These are phyloP conservation scores for Ganoderma meredithae DNA, from an alignment of 1,284 basidiomycete species.

Conservation along the genomic window DNA sequence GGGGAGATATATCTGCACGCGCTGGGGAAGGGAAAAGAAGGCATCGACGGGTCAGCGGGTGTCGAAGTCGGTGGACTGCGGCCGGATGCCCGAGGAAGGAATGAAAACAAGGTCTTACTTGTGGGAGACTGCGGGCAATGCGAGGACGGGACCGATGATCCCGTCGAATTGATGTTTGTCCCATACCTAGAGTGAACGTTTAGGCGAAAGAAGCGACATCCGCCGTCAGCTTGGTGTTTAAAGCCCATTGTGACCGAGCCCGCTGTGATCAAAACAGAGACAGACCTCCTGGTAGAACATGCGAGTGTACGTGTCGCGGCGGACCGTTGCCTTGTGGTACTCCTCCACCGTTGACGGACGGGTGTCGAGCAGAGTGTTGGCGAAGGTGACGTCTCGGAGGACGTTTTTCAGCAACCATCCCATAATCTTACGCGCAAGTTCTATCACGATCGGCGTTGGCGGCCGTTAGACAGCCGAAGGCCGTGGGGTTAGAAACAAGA, in stretches of 20 bases:
- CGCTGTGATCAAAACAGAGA: constrained; percentile 38
- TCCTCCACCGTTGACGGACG: constrained; percentile 63
- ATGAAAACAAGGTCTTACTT: constrained; percentile 57
- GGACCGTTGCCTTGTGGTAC: constrained; percentile 55
- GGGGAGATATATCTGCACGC: constrained; percentile 32
- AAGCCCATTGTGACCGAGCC: too few species aligned
- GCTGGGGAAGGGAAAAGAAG: constrained; percentile 17
- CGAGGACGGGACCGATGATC: constrained; percentile 79
- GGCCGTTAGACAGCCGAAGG: background rate
- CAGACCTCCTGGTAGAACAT: constrained; percentile 66
- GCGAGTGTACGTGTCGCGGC: constrained; percentile 58
- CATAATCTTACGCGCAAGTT: constrained; percentile 20
- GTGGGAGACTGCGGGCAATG: constrained; percentile 78
- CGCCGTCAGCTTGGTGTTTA: background rate
- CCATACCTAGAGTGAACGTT: constrained; percentile 66
- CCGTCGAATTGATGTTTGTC: constrained; percentile 72
- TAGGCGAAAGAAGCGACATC: background rate
- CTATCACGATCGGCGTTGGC: background rate
- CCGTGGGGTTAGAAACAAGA: constrained; percentile 48
- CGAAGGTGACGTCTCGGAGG: constrained; percentile 64
- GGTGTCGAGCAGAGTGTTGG: constrained; percentile 51
- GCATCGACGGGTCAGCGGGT: constrained; percentile 45
- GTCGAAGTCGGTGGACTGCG: constrained; percentile 35
- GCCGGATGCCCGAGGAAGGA: constrained; percentile 45
- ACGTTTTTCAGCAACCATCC: constrained; percentile 57